Conservation (phyloP, 306 rosid genomes). For the Malus asiatica region DNA sequence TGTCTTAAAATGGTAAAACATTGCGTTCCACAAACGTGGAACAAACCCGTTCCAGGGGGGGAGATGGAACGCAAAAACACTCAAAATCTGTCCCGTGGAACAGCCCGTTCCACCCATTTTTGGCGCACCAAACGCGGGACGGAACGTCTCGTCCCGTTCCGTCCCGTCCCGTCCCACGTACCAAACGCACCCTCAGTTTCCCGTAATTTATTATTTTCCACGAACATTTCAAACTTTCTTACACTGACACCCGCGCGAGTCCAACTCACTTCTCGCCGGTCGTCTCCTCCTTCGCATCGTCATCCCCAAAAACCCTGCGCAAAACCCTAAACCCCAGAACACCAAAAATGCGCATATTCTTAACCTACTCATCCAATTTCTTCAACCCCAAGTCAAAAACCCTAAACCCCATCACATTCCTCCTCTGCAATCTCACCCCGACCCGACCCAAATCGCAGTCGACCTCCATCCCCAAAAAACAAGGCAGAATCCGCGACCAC, state of each 20-base stretch:
- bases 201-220: neutral
- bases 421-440: conserved; percentile 20
- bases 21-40: no score
- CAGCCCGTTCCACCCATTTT: no score
- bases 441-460: conserved; percentile 53
- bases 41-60: no score
- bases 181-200: no score
- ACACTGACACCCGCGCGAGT: neutral
- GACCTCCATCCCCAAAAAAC: conserved; percentile 71
- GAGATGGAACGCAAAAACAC: no score
- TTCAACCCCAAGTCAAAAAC: conserved; percentile 15
- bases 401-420: conserved; percentile 2
- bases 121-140: no score
- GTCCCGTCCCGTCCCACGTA: no score
- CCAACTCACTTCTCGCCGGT: neutral
- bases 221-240: neutral
- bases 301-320: conserved; percentile 19
- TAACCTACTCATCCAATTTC: conserved; percentile 16
- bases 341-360: conserved; percentile 32
- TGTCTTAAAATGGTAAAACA: no score
- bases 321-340: conserved; percentile 10
- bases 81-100: no score
- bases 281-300: neutral
- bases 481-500: conserved; percentile 65
- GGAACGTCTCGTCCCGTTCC: no score